Percentiles rank a stretch among this genome's conserved stretches.
Conservation (phyloP, 495 filamentous ascomycete genomes). For the Penicillium coprophilum region DNA sequence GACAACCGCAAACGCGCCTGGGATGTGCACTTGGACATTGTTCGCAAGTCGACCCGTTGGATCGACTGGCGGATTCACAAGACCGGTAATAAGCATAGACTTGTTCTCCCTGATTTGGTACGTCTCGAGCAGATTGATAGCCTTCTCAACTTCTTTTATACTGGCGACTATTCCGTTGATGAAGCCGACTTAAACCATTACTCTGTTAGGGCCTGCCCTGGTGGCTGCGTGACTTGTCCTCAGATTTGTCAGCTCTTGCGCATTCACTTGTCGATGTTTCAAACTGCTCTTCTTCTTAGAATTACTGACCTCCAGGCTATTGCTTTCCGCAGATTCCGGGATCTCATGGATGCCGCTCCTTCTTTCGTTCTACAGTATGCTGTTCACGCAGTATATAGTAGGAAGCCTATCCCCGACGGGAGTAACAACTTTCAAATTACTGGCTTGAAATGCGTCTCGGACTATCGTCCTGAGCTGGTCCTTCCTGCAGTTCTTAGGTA, state of each 20-base stretch:
- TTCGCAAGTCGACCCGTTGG: not conserved
- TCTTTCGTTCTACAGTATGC: not conserved
- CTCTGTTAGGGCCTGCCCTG: not conserved
- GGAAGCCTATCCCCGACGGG: not conserved
- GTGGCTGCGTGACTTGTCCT: constrained; percentile 2
- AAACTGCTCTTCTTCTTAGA: constrained; percentile 1
- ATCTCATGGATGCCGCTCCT: constrained; percentile 1
- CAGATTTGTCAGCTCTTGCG: constrained; percentile 4
- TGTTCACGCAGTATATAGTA: constrained; percentile 2
- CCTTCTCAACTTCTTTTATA: constrained; percentile 9
- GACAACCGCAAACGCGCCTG: not conserved
- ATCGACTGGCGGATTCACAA: not conserved
- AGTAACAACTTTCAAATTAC: not conserved
- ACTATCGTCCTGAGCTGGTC: constrained; percentile 6
- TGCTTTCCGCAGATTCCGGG: constrained; percentile 9
- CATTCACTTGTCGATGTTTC: constrained; percentile 4
- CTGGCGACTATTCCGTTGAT: constrained; percentile 7
- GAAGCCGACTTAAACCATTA: not conserved
- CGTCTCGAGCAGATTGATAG: not conserved
- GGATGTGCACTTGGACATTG: constrained; percentile 1
- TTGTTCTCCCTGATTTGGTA: not conserved
- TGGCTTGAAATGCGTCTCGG: not conserved
- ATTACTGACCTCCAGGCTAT: constrained; percentile 8
- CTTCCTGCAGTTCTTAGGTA: constrained; percentile 11
- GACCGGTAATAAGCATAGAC: not conserved